Base-by-base conservation (phyloP, 768 basidiomycete species). In the Russula brevipes region DNA sequence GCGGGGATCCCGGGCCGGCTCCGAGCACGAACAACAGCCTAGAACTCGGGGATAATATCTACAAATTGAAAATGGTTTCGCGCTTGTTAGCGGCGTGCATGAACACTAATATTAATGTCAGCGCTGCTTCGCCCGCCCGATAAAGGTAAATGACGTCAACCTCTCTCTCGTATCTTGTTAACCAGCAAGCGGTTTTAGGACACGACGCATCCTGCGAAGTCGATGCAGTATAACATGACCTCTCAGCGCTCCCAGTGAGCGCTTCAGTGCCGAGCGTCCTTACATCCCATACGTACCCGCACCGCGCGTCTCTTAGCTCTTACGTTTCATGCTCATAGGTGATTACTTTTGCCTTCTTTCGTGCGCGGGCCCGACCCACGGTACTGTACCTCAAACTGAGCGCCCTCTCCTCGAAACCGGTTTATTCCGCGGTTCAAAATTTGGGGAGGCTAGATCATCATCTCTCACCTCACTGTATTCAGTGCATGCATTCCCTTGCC, bases 371-470 rank as follows among this genome's bases (percentile, higher is more conserved):
- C 38, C 57, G 52, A 36, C 30, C 52, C 45, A 47, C 45, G 45
- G 62, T 38, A 24, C 52, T 24, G 24, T 24, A 24, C 24, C 54
- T 51, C 63, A 50, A 51, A n/a, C 53, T 19, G 53, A 44, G 53
- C 52, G 49, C 42, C 46, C 35, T 24, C 45, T 38, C 36, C 30
- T 42, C 42, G 58, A 49, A 42, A 19, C 47, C 46, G 52, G 47
- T 59, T 44, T 42, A 31, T 44, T 31, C 63, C 63, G 58, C 58
- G 63, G 54, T 56, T 49, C 58, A 46, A 42, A 53, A 30, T 11
- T 38, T 38, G 16, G 9, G 10, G 10, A 24, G 49, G 38, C 12
- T n/a, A 30, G 31, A 41, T 24, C 24, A 24, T 42, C 31, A 47
- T 17, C 41, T 38, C n/a, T 36, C 47, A 31, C 53, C 17, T 36